Evolutionary conservation across 192 early-diverging fungal genomes (phyloP).

Genomic region (Lunasporangiospora selenospora): DNA sequence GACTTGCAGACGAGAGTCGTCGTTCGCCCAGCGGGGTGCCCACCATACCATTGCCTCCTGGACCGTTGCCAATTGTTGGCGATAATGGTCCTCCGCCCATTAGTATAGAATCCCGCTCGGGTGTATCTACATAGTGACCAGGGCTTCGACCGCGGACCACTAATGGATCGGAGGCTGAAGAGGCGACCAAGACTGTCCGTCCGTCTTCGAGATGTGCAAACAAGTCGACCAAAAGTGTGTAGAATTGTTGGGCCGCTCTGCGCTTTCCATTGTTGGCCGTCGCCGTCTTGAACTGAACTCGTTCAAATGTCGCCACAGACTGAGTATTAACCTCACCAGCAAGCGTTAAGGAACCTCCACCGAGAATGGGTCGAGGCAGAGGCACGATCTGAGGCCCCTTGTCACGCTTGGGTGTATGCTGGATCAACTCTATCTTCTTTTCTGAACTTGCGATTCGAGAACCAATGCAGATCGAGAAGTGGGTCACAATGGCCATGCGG

Average conservation of each 20-base stretch:
- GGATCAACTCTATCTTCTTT: conserved; percentile 78
- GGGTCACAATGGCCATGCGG: conserved; percentile 17
- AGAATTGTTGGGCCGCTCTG: conserved; percentile 92
- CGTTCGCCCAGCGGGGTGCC: too few species aligned
- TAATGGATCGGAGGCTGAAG: conserved; percentile 69
- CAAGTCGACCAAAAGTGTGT: conserved; percentile 73
- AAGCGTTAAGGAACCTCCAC: conserved; percentile 57
- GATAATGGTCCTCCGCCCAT: too few species aligned
- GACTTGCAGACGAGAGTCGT: conserved; percentile 27
- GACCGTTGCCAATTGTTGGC: too few species aligned
- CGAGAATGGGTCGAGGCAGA: conserved; percentile 54
- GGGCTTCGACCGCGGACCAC: conserved; percentile 91
- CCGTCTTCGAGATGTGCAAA: conserved; percentile 69
- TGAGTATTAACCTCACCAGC: conserved; percentile 18
- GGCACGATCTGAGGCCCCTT: conserved; percentile 87
- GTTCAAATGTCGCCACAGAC: conserved; percentile 77
- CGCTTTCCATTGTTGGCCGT: conserved; percentile 93
- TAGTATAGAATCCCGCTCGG: conserved; percentile 35
- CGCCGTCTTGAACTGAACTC: conserved; percentile 93
- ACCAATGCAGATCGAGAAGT: conserved; percentile 75
- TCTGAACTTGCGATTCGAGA: conserved; percentile 72
- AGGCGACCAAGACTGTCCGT: conserved; percentile 58
- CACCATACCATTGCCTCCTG: not conserved
- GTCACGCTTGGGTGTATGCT: conserved; percentile 91
- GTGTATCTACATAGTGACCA: conserved; percentile 81